Evolutionary conservation across 2,329 filamentous ascomycete species (phyloP), one percentile per base, ranked within the genome.

Genomic region (Penicillium sp.): DNA sequence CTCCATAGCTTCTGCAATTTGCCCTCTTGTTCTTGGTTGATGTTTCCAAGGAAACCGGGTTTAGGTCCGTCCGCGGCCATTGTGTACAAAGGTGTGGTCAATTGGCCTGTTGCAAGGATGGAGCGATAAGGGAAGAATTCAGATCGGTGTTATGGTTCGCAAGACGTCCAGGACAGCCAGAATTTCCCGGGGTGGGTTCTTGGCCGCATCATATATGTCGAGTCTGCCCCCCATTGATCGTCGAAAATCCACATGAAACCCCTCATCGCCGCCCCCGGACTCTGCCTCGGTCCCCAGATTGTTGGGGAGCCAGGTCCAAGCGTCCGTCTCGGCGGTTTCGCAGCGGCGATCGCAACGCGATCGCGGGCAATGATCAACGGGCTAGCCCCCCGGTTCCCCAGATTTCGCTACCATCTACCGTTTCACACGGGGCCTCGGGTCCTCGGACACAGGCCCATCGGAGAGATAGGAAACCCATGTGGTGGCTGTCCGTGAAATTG

Each of bases 1-100:
- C 80, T 74, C 94, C 94, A 99, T 59, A 97, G 80, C 68, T 92
- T 86, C 65, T 87, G 88, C 53, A 99, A 76, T 74, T 94, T 96
- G 56, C 83, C 82, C 63, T 96, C 89, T 74, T 99, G 85, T 53
- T 95, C 90, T 2, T 83, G 71, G 13, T 90, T 95, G 49, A 99
- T 78, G 61, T 89, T 96, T 51, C 90, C 91, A 46, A 90, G 83
- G 56, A 91, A 85, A 39, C 94, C 92, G 7, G 57, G 54, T 8
- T 51, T 53, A 1, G 57, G 57, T 46, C 53, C 52, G 18, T 56
- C 49, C 36, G 57, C 42, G 36, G 61, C 51, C 61, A 63, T 61
- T 46, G 24, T 46, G 45, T 5, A 16, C 27, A 28, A 28, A 40
- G 3, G 14, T 13, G 14, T 41, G n/a, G 5, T 25, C 20, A 40